phyloP scores from a whole-genome alignment of 495 filamentous ascomycete species.

The Hypoxylon cercidicola region DNA sequence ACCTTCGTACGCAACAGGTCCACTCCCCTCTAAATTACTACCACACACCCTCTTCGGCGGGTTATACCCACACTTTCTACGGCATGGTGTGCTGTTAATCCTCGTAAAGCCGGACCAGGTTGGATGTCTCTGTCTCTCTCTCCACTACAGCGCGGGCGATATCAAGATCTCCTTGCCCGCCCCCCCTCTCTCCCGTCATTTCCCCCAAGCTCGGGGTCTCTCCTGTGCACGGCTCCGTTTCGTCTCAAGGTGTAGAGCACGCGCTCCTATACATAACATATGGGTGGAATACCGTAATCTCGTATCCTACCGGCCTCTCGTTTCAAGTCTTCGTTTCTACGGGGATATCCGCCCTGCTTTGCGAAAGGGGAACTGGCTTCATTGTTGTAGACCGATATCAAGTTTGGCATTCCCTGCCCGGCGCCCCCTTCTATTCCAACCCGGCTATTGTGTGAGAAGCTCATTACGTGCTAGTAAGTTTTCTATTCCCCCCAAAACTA shows the following conservation, averaged over 20 bases:
- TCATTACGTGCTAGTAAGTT: slow-evolving; percentile 28
- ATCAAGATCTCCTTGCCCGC: slow-evolving; percentile 37
- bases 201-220: slow-evolving; percentile 24
- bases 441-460: slow-evolving; percentile 22
- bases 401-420: slow-evolving; percentile 31
- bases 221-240: slow-evolving; percentile 37
- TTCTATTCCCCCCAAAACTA: slow-evolving; percentile 1
- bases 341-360: slow-evolving; percentile 17
- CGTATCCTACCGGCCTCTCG: slow-evolving; percentile 33
- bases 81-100: slow-evolving; percentile 38
- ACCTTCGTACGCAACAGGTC: slow-evolving; percentile 19
- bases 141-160: slow-evolving; percentile 27
- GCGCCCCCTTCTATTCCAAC: slow-evolving; percentile 12
- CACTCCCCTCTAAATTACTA: slow-evolving; percentile 40
- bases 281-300: slow-evolving; percentile 37
- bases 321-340: slow-evolving; percentile 36
- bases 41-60: slow-evolving; percentile 38
- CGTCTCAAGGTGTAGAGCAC: slow-evolving; percentile 24
- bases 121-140: slow-evolving; percentile 3
- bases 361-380: slow-evolving; percentile 25
- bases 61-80: slow-evolving; percentile 26
- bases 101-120: slow-evolving; percentile 28
- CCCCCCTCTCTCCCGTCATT: slow-evolving; percentile 30
- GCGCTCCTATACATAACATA: slow-evolving; percentile 41
- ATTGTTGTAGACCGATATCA: slow-evolving; percentile 31